Evolutionary conservation across 2,329 filamentous ascomycete species (phyloP), one percentile per base, ranked within the genome.

Genomic region (Penicillium corylophilum): DNA sequence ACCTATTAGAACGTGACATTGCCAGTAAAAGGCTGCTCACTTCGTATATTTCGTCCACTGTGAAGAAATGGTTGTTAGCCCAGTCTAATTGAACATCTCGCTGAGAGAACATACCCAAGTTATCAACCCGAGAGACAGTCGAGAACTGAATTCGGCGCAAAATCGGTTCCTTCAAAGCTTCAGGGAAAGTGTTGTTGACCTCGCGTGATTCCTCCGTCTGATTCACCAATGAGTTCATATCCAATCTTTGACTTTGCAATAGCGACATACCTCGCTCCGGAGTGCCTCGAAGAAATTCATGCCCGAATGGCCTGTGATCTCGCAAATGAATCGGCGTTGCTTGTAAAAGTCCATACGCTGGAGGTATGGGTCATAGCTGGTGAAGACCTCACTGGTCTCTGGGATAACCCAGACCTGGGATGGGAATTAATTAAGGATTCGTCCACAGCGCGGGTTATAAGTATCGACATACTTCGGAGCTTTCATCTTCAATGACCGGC

Each of bases 281-380:
- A 93, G 82, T 23, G 94, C 94, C 61, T 96, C 90, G 66, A 96
- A 96, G 72, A 95, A 99, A 3, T 85, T 93, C 60, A 96, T 79
- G 47, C 88, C 88, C 26, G 91, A 95, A 71, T 95, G 93, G 48
- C 94, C 94, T 12, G 91, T 96, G 60, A 97, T 95, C 69, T 95
- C 89, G 73, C 95, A 96, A 55, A 95, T 96, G 72, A 97, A 99
- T 49, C 88, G 85, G 67, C 86, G 89, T 86, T 95, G 90, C 63
- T 88, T 91, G 71, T 96, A 96, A 69, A 95, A 96, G 70, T 96
- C 92, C 81, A 92, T 87, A 53, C 92, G 85, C 63, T 83, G 81
- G 31, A 96, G 75, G 73, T 95, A 99, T 38, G 87, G 85, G 66
- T 96, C 92, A 71, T 97, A 97, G 45, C 86, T 87, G 18, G 81